Evolutionary conservation across 192 early-diverging fungal genomes (phyloP).

Genomic region (Lobosporangium transversale): DNA sequence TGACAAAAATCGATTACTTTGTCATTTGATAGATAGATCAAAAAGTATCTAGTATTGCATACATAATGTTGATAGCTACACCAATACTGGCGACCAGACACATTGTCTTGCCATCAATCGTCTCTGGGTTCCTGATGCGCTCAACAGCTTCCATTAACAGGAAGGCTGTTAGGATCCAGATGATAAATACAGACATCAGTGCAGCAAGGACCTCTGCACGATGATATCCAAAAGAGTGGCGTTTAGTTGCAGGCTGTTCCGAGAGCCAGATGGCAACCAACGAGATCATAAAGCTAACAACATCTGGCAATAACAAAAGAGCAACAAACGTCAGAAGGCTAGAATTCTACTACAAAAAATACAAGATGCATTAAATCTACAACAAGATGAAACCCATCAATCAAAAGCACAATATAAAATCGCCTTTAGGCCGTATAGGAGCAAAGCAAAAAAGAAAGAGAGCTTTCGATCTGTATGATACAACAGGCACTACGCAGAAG

Average conservation of each 20-base stretch:
- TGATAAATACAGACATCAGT: slow-evolving; percentile 75
- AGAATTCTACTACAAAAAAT: too few relatives aligned
- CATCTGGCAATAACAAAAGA: slow-evolving; percentile 54
- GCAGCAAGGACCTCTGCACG: slow-evolving; percentile 85
- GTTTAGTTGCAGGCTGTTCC: slow-evolving; percentile 52
- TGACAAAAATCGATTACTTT: too few relatives aligned
- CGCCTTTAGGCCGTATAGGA: too few relatives aligned
- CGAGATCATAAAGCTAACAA: slow-evolving; percentile 79
- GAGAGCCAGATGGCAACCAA: slow-evolving; percentile 60
- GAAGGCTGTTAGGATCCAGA: slow-evolving; percentile 79
- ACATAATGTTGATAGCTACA: slow-evolving; percentile 78
- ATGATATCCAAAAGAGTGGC: slow-evolving; percentile 76
- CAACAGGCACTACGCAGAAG: neutral
- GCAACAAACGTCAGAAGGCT: too few relatives aligned
- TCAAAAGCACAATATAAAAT: too few relatives aligned
- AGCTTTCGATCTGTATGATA: neutral
- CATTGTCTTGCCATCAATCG: slow-evolving; percentile 78
- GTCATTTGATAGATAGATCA: too few relatives aligned
- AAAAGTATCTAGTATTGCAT: too few relatives aligned
- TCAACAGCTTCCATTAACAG: slow-evolving; percentile 78
- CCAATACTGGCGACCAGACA: slow-evolving; percentile 75
- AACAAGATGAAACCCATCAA: too few relatives aligned
- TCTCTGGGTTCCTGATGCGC: slow-evolving; percentile 68
- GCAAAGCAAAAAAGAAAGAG: too few relatives aligned
- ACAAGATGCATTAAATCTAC: too few relatives aligned